Conservation (phyloP, 495 filamentous ascomycete species). For the Amphirosellinia nigrospora region DNA sequence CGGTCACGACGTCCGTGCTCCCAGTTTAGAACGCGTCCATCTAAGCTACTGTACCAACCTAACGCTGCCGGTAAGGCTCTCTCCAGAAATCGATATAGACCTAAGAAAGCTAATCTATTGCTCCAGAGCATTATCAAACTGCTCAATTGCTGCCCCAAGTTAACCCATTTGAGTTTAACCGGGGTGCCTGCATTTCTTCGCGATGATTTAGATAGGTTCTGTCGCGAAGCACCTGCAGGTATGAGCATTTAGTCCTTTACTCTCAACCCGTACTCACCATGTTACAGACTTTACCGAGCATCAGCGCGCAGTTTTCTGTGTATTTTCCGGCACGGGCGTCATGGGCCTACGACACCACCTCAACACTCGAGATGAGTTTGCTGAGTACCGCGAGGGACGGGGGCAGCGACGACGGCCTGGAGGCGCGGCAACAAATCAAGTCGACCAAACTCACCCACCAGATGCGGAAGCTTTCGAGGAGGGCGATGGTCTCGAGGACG, state of each 20-base stretch:
- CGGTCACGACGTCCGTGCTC: constrained; percentile 46
- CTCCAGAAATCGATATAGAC: not conserved
- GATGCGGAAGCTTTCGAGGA: constrained; percentile 46
- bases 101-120: constrained; percentile 28
- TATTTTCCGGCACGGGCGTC: constrained; percentile 92
- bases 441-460: constrained; percentile 25
- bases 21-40: constrained; percentile 87
- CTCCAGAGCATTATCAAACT: constrained; percentile 85
- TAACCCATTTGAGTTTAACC: constrained; percentile 95
- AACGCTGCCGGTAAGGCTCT: constrained; percentile 70
- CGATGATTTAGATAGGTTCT: constrained; percentile 79
- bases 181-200: constrained; percentile 86
- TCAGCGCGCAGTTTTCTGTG: constrained; percentile 94
- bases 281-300: constrained; percentile 89
- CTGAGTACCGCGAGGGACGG: constrained; percentile 27
- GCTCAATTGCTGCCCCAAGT: constrained; percentile 85
- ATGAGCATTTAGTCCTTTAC: constrained; percentile 30
- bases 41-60: constrained; percentile 92
- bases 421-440: constrained; percentile 18
- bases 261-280: constrained; percentile 37
- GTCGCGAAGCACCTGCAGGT: constrained; percentile 83
- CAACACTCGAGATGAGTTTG: constrained; percentile 58
- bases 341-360: constrained; percentile 75
- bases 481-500: constrained; percentile 47
- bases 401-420: constrained; percentile 13